Conservation (phyloP, 192 early-diverging fungal genomes). For the Coemansia reversa region DNA sequence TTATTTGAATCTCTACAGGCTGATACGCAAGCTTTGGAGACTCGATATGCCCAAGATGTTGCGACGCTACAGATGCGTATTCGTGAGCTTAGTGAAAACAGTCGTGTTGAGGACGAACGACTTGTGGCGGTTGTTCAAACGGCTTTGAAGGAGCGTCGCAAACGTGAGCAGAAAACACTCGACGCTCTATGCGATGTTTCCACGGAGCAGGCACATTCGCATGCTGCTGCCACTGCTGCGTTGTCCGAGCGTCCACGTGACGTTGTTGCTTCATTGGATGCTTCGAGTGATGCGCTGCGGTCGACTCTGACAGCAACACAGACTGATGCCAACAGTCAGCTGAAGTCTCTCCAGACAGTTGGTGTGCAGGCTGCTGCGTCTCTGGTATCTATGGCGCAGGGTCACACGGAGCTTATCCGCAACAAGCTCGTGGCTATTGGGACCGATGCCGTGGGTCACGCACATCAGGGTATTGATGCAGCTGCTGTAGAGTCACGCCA, state of each 20-base stretch:
- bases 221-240: neutral
- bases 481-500: neutral
- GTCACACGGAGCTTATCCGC: too few species aligned
- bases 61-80: conserved; percentile 24
- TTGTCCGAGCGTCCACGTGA: neutral
- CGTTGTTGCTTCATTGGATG: neutral
- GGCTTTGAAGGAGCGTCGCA: conserved; percentile 16
- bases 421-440: neutral
- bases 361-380: neutral
- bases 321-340: neutral
- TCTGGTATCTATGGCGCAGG: too few species aligned
- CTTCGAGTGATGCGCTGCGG: neutral
- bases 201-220: neutral
- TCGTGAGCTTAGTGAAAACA: conserved; percentile 13
- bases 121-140: conserved; percentile 11
- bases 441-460: neutral
- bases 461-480: neutral
- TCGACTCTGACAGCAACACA: neutral
- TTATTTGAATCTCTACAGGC: neutral
- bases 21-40: conserved; percentile 7
- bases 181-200: neutral
- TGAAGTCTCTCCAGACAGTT: neutral
- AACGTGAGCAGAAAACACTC: conserved; percentile 11
- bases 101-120: conserved; percentile 18
- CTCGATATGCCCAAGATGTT: conserved; percentile 11